phyloP scores from a whole-genome alignment of 805 yeast genomes.

The Candida easanensis region DNA sequence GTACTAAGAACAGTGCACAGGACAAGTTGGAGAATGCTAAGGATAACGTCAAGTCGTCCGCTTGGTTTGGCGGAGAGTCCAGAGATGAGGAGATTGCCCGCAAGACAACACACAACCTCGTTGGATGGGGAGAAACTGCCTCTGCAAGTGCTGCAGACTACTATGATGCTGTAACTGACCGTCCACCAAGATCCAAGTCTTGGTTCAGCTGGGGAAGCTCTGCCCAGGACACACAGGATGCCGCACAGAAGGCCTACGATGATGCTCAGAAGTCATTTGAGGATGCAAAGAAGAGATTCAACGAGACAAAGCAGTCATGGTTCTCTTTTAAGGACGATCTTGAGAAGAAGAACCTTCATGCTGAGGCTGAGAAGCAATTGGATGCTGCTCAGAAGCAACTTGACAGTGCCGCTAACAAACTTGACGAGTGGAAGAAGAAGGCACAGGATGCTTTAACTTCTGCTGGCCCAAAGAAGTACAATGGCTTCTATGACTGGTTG shows the following conservation, averaged over 20 bases:
- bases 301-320: constrained; percentile 33
- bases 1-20: constrained; percentile 10
- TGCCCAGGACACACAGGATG: constrained; percentile 14
- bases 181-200: constrained; percentile 7
- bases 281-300: constrained; percentile 33
- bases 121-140: constrained; percentile 49
- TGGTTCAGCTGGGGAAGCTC: constrained; percentile 21
- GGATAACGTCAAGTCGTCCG: constrained; percentile 8
- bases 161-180: constrained; percentile 21
- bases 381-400: constrained; percentile 23
- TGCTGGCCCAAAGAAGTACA: constrained; percentile 2
- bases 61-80: constrained; percentile 5
- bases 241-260: constrained; percentile 15
- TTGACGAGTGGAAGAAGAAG: constrained; percentile 19
- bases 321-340: constrained; percentile 25
- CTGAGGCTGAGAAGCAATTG: constrained; percentile 28
- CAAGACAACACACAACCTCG: constrained; percentile 33
- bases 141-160: constrained; percentile 26
- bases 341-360: constrained; percentile 21
- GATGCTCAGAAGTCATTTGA: constrained; percentile 34
- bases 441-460: constrained; percentile 16
- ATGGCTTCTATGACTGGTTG: constrained; percentile 27
- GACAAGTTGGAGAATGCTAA: constrained; percentile 4
- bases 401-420: constrained; percentile 17
- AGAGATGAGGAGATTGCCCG: constrained; percentile 31